Conservation (phyloP, 2,329 filamentous ascomycete species). For the Alternaria sp. region DNA sequence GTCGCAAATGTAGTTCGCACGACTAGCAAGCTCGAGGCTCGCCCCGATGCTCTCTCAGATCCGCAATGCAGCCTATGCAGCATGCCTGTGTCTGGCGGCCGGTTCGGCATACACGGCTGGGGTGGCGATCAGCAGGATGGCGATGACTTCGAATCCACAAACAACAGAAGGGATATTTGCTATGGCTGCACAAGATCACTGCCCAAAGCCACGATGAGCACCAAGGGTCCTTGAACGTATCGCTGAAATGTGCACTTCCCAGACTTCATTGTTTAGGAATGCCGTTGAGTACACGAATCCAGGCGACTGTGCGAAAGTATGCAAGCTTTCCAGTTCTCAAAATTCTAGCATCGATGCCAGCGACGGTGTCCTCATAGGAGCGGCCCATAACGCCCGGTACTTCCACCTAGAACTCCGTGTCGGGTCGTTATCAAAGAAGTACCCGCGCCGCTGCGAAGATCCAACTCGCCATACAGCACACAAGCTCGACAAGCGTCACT, state of each 20-base stretch:
- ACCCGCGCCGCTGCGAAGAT: conserved; percentile 54
- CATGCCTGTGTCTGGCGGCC: conserved; percentile 68
- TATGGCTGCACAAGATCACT: conserved; percentile 75
- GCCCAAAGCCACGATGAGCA: conserved; percentile 14
- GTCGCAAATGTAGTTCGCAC: conserved; percentile 96
- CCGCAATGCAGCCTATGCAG: conserved; percentile 70
- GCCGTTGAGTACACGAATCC: conserved; percentile 28
- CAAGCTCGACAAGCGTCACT: conserved; percentile 42
- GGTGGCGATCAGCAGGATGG: conserved; percentile 62
- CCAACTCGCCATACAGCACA: conserved; percentile 31
- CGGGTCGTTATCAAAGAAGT: conserved; percentile 49
- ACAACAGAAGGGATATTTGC: conserved; percentile 57
- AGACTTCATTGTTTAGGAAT: neutral
- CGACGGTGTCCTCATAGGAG: conserved; percentile 29
- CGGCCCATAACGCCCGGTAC: conserved; percentile 33
- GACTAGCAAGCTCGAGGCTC: conserved; percentile 75
- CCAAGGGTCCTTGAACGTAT: conserved; percentile 4
- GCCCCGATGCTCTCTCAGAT: conserved; percentile 36
- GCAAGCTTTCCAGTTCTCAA: conserved; percentile 31
- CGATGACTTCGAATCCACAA: conserved; percentile 30
- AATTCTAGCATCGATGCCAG: conserved; percentile 38
- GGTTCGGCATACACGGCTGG: conserved; percentile 68
- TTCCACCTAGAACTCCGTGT: conserved; percentile 48
- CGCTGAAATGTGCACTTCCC: too few species aligned
- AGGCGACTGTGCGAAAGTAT: conserved; percentile 38